Percentiles rank a stretch among this genome's conserved stretches.
Conservation (phyloP, 1,284 basidiomycete species). For the Ustilago shanxiensis region DNA sequence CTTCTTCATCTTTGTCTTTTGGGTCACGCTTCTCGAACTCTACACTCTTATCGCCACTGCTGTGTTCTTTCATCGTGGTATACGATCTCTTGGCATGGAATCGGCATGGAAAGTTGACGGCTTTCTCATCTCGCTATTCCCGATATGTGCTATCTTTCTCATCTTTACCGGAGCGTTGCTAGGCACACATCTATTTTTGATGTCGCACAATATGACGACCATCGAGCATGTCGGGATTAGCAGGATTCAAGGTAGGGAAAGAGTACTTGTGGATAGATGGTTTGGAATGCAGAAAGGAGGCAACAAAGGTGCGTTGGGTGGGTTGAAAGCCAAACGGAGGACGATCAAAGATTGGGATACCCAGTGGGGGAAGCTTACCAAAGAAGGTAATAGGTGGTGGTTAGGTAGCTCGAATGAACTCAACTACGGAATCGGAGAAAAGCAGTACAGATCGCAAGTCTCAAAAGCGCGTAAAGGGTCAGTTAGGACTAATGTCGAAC, state of each 20-base stretch:
- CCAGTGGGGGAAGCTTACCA: conserved; percentile 80
- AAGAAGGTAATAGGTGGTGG: conserved; percentile 89
- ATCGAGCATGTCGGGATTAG: conserved; percentile 79
- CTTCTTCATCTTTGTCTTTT: conserved; percentile 80
- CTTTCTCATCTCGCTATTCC: conserved; percentile 78
- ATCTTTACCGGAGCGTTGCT: conserved; percentile 78
- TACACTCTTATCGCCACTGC: conserved; percentile 76
- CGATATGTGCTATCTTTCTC: conserved; percentile 76
- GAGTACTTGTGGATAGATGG: conserved; percentile 71
- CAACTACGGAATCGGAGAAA: not conserved
- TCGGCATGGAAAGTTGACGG: conserved; percentile 73
- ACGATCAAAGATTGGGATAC: conserved; percentile 75
- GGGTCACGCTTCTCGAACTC: conserved; percentile 74
- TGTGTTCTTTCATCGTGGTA: conserved; percentile 61
- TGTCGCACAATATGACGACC: conserved; percentile 79
- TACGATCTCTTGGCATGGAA: conserved; percentile 31
- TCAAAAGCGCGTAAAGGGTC: conserved; percentile 9
- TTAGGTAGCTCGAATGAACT: conserved; percentile 71
- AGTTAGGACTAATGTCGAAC: conserved; percentile 25
- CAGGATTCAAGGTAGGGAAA: conserved; percentile 77
- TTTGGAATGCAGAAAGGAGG: conserved; percentile 23
- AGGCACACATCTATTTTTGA: conserved; percentile 76
- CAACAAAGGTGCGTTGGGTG: conserved; percentile 61
- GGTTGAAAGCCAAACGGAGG: conserved; percentile 25
- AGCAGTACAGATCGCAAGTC: conserved; percentile 8